Base-by-base conservation (phyloP, 192 early-diverging fungal genomes). In the Coemansia sp. region DNA sequence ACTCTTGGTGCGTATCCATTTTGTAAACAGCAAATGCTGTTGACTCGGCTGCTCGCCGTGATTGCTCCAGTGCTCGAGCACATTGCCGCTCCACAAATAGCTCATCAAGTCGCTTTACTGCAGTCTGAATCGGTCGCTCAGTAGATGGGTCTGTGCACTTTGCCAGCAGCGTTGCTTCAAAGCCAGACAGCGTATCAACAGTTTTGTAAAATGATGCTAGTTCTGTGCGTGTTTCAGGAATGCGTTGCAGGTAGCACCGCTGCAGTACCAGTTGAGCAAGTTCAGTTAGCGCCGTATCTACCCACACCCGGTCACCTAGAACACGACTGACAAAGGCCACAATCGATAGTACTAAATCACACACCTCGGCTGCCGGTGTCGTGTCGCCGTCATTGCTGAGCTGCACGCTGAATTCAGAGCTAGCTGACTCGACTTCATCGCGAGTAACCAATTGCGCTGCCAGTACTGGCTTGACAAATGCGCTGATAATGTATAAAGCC, bases 21-120 rank as follows among this genome's bases (percentile, higher is more conserved):
- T 31, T 26, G 26, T 49, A 36, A 2, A 38, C 25, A 19, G 42
- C 63, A 46, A 75, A 75, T 12, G 50, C 44, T 11, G 65, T 26
- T 25, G 58, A 51, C 22, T 75, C 64, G 14, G 67, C 72, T 14
- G 60, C 34, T 20, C 20, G 49, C 19, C 72, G 62, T 3, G 49
- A 62, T 4, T 17, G 66, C 3, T 20, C 59, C 12, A 69, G 59
- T 10, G 67, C 62, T 48, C 46, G 38, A 23, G 53, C 62, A 34
- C 72, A 69, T 19, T 62, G 66, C 19, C 46, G 62, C 42, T 57
- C 36, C 3, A 56, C 49, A 38, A 68, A 75, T 4, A 76, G 60
- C 48, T 55, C 60, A 2, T 63, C 68, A 25, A 76, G 23, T 12
- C 57, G 68, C 15, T 19, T 49, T 1, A 59, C 68, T 1, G 64